Base-by-base conservation (phyloP, 2,329 filamentous ascomycete genomes). In the Delphinella strobiligena region DNA sequence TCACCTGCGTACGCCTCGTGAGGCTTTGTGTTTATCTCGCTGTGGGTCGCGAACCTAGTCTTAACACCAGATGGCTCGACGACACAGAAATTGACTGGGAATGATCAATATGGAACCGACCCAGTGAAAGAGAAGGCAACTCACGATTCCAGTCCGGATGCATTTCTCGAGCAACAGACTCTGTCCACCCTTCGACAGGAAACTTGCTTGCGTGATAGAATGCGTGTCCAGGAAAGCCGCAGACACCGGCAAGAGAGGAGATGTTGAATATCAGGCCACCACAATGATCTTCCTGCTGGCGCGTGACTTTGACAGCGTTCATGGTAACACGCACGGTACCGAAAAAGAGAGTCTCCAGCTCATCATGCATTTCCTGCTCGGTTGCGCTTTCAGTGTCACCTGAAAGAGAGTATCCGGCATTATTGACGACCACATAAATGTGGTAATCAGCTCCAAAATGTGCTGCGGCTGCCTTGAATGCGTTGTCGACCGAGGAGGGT, bases 361-460 rank as follows among this genome's bases (percentile, higher is more conserved):
- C 22, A 27, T 27, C 22, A 12, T 27, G 22, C 22, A 27, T 27
- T 27, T 27, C 22, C 12, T 27, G 22, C 12, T 27, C 22, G 12
- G 22, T 27, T 12, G 22, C 22, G 22, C 7, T 7, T 27, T 27
- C 22, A 7, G 22, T 27, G 22, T 27, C 22, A 27, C 22, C 22
- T 7, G 22, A 27, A 12, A 27, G 22, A 27, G 22, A 27, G 47
- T 60, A 54, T 2, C 60, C 61, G 11, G 62, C 62, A 38, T 65
- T 64, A 47, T 65, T 63, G 38, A 64, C 51, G 7, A 65, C 51
- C 29, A 59, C 58, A 41, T 64, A 61, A 3, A 64, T 49, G 15
- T 53, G 47, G 37, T 27, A 27, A 12, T 27, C 22, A 12, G 7
- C 22, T 27, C 22, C 22, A 12, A 27, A 27, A 12, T 27, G 22